A percentile compares a stretch with the other conserved stretches of the same genome.
phyloP scores from a whole-genome alignment of 2,329 filamentous ascomycete species.

The Arthrobotrys musiformis region DNA sequence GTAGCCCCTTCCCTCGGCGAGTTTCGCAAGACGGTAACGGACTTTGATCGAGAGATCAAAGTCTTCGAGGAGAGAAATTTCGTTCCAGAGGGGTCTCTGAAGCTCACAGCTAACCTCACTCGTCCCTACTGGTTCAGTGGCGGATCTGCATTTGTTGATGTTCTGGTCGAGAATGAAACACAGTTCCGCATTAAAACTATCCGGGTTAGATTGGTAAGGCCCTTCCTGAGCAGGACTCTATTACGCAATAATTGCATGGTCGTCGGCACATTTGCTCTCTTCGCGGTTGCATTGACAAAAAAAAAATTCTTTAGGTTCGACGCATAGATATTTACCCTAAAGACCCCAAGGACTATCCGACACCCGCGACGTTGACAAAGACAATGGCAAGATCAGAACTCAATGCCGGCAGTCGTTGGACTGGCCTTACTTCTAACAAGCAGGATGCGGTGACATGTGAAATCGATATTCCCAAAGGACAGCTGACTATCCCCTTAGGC shows the following conservation, averaged over 20 bases:
- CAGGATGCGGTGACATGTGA: conserved; percentile 59
- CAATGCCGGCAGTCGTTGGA: conserved; percentile 58
- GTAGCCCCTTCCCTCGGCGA: conserved; percentile 58
- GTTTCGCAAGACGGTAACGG: conserved; percentile 53
- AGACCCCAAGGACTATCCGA: conserved; percentile 47
- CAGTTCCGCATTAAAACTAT: conserved; percentile 50
- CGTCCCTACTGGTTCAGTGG: conserved; percentile 59
- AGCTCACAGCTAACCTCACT: conserved; percentile 57
- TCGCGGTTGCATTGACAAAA: conserved; percentile 9
- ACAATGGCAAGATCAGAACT: conserved; percentile 58
- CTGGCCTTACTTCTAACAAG: conserved; percentile 57
- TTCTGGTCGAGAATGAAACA: conserved; percentile 58
- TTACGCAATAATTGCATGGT: conserved; percentile 25
- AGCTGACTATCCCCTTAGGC: conserved; percentile 57
- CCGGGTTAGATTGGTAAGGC: conserved; percentile 56
- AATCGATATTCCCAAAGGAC: conserved; percentile 59
- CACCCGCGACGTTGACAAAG: conserved; percentile 32
- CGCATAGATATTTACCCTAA: conserved; percentile 25
- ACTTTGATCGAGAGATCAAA: conserved; percentile 55
- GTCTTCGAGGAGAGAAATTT: conserved; percentile 55
- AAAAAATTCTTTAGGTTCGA: conserved; percentile 38
- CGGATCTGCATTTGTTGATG: conserved; percentile 58
- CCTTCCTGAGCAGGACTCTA: conserved; percentile 37
- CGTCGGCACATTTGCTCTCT: conserved; percentile 15
- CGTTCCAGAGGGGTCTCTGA: conserved; percentile 52